Conservation (phyloP, 257 asterid species). For the Asclepias syriaca region DNA sequence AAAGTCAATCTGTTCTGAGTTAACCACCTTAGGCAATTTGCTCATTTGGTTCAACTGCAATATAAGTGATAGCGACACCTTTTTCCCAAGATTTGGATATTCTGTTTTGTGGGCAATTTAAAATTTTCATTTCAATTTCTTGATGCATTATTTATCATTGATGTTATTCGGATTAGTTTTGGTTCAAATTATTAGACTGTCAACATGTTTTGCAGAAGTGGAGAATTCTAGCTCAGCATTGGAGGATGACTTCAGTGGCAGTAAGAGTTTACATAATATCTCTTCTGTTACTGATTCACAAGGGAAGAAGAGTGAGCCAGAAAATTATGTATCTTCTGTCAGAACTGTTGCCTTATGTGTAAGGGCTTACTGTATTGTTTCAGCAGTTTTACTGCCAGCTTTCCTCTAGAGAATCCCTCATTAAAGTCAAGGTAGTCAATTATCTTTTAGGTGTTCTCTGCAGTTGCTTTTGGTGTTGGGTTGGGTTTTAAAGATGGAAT, state of each 20-base stretch:
- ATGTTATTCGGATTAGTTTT: background rate
- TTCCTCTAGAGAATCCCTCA: slow-evolving; percentile 27
- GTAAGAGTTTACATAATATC: slow-evolving; percentile 28
- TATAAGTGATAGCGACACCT: background rate
- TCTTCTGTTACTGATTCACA: slow-evolving; percentile 34
- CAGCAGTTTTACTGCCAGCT: slow-evolving; percentile 6
- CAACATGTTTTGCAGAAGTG: slow-evolving; percentile 30
- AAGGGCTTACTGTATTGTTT: slow-evolving; percentile 29
- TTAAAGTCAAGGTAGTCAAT: slow-evolving; percentile 48
- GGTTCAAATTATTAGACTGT: background rate
- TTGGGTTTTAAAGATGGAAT: slow-evolving; percentile 79
- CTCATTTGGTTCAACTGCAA: background rate
- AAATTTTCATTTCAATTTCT: background rate
- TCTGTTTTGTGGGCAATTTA: background rate
- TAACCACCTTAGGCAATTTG: background rate
- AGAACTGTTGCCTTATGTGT: slow-evolving; percentile 83
- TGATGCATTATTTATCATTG: background rate
- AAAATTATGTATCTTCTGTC: slow-evolving; percentile 56
- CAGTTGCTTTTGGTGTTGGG: slow-evolving; percentile 90
- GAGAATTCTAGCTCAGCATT: slow-evolving; percentile 33
- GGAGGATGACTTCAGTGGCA: slow-evolving; percentile 24
- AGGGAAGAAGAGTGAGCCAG: slow-evolving; percentile 26
- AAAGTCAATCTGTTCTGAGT: background rate
- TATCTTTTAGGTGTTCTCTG: slow-evolving; percentile 74
- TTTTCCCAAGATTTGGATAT: background rate